Base-by-base conservation (phyloP, 129 eudicot species). In the Artemisia tridentata region DNA sequence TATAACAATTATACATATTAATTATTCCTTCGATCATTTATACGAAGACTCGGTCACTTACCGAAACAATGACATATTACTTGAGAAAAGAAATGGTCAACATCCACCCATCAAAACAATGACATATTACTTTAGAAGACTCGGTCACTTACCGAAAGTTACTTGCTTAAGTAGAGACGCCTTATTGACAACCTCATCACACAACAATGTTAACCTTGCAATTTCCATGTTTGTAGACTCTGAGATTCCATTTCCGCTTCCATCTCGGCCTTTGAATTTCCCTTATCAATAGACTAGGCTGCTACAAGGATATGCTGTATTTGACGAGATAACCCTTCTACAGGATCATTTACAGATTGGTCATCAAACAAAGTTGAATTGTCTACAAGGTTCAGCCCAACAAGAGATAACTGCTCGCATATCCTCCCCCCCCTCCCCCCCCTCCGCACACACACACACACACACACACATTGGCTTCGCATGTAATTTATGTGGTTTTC, bases 141-240 rank as follows among this genome's bases (percentile, higher is more conserved):
- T 21, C 66, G 54, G 7, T 17, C 59, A 50, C 93, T 85, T 78
- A 95, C 97, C 99, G 34, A 95, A 72, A 68, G 91, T 81, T 86
- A 86, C 97, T 86, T 90, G 99, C 80, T 95, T 95, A 84, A 97
- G 82, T 54, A 84, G 97, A 47, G 95, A 95, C 97, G 88, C 86
- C 78, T 95, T 97, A 73, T 95, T 95, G 66, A 95, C 90, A 56
- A 88, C 87, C 74, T 90, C 99, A 17, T 89, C 88, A 75, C 88
- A 95, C 61, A 77, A 88, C 69, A 95, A 74, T 67, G 80, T 83
- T 68, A 90, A 69, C 67, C 97, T 86, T 76, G 96, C 88, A 76
- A 95, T 90, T 79, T 95, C 99, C 77, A 83, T 78, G 84, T 90
- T 88, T 77, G 88, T 95, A 23, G 78, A 67, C 68, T 95, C 88